Evolutionary conservation across 495 filamentous ascomycete species (phyloP), one percentile per base, ranked within the genome.

Genomic region (Trichodelitschia bisporula): DNA sequence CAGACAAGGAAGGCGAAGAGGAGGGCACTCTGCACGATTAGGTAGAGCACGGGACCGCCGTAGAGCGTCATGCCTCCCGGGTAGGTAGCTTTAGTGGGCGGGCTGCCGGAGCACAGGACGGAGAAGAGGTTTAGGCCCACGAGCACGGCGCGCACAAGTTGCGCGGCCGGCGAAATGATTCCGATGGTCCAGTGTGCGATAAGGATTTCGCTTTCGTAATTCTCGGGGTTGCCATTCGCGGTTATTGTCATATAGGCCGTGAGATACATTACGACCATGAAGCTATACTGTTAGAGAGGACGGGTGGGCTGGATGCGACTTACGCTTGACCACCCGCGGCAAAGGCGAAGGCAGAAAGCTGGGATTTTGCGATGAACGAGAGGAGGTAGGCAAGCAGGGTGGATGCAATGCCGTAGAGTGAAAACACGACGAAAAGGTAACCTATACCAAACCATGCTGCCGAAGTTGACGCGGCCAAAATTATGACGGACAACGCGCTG

Each of bases 61-160:
- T 76, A 91, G 26, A 74, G 57, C 1, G 57, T 58, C 28, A 86
- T 67, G 2, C 55, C 64, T 4, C 66, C 78, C 0, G 77, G 73
- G 43, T 82, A 71, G 1, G 59, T 50, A 9, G 68, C 64, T 15
- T 77, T 47, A 11, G 56, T 23, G 12, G 36, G 30, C 15, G 67
- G 52, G 12, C 32, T 35, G 18, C 59, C 73, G 15, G 62, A 55
- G 40, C 80, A 91, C 19, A 69, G 52, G 0, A 72, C 53, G 0
- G 66, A 70, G 54, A 89, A 91, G 13, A 77, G 53, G 42, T 89
- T 89, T 26, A 89, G 55, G 2, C 71, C 53, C 4, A 82, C 45
- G 39, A 84, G 75, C 28, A 91, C 42, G 0, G 76, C 58, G 23
- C 77, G 56, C 17, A 66, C 47, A 4, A 84, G 57, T 16, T 62